Evolutionary conservation across 306 rosid species (phyloP), one percentile per base, ranked within the genome.

Genomic region (Clitoria ternatea): DNA sequence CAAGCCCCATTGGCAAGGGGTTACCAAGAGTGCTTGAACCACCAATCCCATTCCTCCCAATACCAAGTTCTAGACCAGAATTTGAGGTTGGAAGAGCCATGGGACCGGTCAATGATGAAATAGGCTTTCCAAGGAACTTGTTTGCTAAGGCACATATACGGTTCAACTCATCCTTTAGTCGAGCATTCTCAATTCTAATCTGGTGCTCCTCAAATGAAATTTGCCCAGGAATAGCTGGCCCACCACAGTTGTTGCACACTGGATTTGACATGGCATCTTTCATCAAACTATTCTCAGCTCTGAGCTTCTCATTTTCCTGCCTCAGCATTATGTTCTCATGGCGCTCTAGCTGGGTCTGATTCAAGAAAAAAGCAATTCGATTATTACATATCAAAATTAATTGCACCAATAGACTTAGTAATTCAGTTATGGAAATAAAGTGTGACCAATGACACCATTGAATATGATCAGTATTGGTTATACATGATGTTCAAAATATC

Each of bases 231-330:
- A 95, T 86, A 6, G 99, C 94, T 0, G 92, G 97, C 6, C 99
- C 95, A 24, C 99, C 99, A 15, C 99, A 95, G 33, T 39, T 83
- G 73, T 77, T 88, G 67, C 99, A 95, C 20, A 82, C 55, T 10
- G 99, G 97, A 71, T 84, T 91, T 33, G 90, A 7, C 75, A 95
- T 85, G 13, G 96, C 96, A n/a, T 88, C 97, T 84, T 92, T 91
- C 83, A 95, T 87, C 83, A 91, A 55, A 64, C 73, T 69, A 43
- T 91, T 95, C 85, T 95, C 97, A 10, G 91, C 96, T 73, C 88
- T 82, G 2, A 95, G 96, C 91, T 91, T 95, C 53, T 95, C 99
- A 59, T 89, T 87, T 56, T 95, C 99, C 77, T 91, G 96, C 79
- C 84, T 81, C 13, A 95, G 90, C 78, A 91, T 85, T 27, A 88